Base-by-base conservation (phyloP, 2,329 filamentous ascomycete species). In the Exophiala sp. region DNA sequence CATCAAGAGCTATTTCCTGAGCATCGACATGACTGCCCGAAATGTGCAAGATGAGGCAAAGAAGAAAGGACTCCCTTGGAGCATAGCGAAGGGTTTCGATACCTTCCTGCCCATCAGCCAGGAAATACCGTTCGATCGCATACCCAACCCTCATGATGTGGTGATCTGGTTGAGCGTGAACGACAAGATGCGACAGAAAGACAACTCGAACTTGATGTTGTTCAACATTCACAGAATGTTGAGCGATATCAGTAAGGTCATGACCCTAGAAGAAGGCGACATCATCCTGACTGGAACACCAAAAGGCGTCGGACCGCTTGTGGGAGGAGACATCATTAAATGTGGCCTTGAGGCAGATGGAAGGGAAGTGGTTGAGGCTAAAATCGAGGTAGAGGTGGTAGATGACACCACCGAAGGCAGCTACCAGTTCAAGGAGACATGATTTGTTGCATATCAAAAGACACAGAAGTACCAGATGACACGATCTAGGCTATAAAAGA, bases 21-120 rank as follows among this genome's bases (percentile, higher is more conserved):
- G 88, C 64, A 96, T 99, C 66, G 94, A 99, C 74, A 95, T 99
- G 89, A 99, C 94, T 8, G 94, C 88, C 1, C 88, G 94, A 62
- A 97, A 97, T 72, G 83, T 89, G 5, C 94, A 99, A 75, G 89
- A 96, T 65, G 91, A 96, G 76, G 92, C 92, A 62, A 99, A 97
- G 83, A 90, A 88, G 75, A 96, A 94, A 78, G 91, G 94, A 34
- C 84, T 97, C 12, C 94, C 94, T 6, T 99, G 94, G 94, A 85
- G 86, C 66, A 96, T 96, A 62, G 87, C 89, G 63, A 99, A 99
- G 78, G 94, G 94, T 43, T 99, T 97, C 70, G 94, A 99, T 72
- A 97, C 94, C 2, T 99, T 99, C 77, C 80, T 95, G 47, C 94
- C 94, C 54, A 81, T 99, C 67, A 89, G 87, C 70, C 78, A 86